A percentile compares a stretch with the other conserved stretches of the same genome.
Conservation (phyloP, 1,284 basidiomycete species). For the Cryptococcus sp. region DNA sequence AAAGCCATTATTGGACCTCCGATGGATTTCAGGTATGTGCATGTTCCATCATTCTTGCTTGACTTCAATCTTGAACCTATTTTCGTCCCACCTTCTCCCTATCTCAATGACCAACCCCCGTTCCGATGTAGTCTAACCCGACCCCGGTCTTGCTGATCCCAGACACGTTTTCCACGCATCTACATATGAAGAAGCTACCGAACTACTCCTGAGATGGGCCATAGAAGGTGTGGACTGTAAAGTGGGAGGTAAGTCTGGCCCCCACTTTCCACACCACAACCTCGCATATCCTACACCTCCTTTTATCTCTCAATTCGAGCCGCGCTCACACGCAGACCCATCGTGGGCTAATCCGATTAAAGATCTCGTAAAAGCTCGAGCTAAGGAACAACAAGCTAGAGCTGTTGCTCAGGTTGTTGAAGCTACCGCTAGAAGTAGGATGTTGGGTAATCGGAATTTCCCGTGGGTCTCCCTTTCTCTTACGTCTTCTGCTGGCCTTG, state of each 20-base stretch:
- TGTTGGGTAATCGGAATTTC: conserved; percentile 5
- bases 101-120: not conserved
- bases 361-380: conserved; percentile 61
- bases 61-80: not conserved
- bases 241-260: conserved; percentile 64
- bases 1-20: conserved; percentile 83
- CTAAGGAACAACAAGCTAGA: conserved; percentile 64
- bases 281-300: too few relatives aligned
- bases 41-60: not conserved
- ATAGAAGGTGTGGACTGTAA: conserved; percentile 81
- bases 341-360: conserved; percentile 89
- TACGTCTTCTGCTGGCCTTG: not conserved
- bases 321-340: conserved; percentile 58
- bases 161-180: conserved; percentile 93
- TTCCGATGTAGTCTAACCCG: too few relatives aligned
- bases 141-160: not conserved
- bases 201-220: conserved; percentile 82
- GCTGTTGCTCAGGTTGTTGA: conserved; percentile 61
- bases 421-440: conserved; percentile 21
- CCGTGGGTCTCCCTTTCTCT: conserved; percentile 4
- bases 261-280: not conserved
- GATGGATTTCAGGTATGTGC: conserved; percentile 73
- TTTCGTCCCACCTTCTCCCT: not conserved
- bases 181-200: conserved; percentile 85
- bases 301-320: conserved; percentile 9